Evolutionary conservation across 352 stramenopile genomes (phyloP), one percentile per base, ranked within the genome.

Genomic region (Globisporangium yorkense): DNA sequence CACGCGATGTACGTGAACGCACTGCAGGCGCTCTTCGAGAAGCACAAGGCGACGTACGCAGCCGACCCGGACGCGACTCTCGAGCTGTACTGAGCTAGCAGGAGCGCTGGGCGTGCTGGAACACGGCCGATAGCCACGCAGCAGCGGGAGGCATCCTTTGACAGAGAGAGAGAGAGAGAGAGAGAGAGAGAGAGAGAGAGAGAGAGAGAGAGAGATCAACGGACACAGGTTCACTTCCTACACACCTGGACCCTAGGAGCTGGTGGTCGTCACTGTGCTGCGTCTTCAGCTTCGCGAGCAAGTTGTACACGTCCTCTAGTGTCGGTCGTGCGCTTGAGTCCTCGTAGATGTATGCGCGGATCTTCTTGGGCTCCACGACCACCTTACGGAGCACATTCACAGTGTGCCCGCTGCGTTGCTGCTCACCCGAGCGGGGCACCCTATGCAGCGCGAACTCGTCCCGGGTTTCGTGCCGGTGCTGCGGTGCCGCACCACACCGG

Each of bases 1-100:
- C 93, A 98, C 66, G 65, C 72, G 27, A 70, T 84, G 54, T 98
- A 98, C 66, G 70, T 97, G 6, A 50, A 66, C 15, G 66, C 80
- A 1, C 72, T 98, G 41, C 77, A 80, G 56, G 65, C 59, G 31
- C 72, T 98, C 5, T 98, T 96, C 57, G 86, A 97, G 45, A 73
- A 78, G 37, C 74, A 97, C 78, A 95, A 94, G 45, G 61, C 61
- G 29, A 70, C 85, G 21, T 96, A 94, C 59, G 88, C 83, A 9
- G 54, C 70, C 13, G 72, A 97, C 46, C 77, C 80, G 7, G 57
- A 80, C 12, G 70, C 63, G 1, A 58, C 53, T 3, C 66, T 93
- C 20, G 80, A 88, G 44, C 43, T 91, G 15, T 78, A 71, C 47
- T 90, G n/a, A 47, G n/a, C 5, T 21, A 41, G 35, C 12, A 41